Evolutionary conservation across 768 basidiomycete species (phyloP), one percentile per base, ranked within the genome.

Genomic region (Mycena venus): DNA sequence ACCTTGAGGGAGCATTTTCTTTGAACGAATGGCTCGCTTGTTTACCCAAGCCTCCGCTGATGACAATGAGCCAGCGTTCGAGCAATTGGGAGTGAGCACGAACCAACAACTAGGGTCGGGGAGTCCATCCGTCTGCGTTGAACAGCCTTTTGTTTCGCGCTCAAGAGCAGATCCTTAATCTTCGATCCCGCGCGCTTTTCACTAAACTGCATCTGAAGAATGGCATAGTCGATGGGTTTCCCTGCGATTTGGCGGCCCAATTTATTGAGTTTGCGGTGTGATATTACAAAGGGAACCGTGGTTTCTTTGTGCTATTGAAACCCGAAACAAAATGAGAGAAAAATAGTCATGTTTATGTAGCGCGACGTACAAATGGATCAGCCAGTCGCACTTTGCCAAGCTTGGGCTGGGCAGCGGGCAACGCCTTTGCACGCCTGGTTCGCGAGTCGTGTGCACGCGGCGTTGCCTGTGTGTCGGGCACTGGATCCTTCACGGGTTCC

Each of bases 141-240:
- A 32, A 85, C 85, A 0, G 97, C 98, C 78, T 97, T 94, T 80
- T 96, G 91, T 80, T 95, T 94, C 3, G 96, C 97, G 1, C 94
- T 91, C 15, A 91, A 91, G 55, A 99, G 89, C 90, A 96, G 96
- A 77, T 93, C 95, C 89, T 96, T 93, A 71, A 99, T 91, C 73
- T 96, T 92, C 58, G 87, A 89, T 75, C 95, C 93, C 17, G 94
- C 96, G 27, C 96, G 90, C 85, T 99, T 99, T 83, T 97, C 94
- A 75, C 94, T 96, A 83, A 98, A 99, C 81, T 94, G 91, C 95
- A 99, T 97, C 79, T 99, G 98, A 70, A 99, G 86, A 81, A 99
- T 98, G 40, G 98, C 98, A 77, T 93, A 91, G 85, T 99, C 97
- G 72, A 99, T 93, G 21, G 97, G 97, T 78, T 96, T 94, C 23